Evolutionary conservation across 805 yeast genomes (phyloP), one percentile per base, ranked within the genome.

Genomic region (Lipomyces starkeyi): DNA sequence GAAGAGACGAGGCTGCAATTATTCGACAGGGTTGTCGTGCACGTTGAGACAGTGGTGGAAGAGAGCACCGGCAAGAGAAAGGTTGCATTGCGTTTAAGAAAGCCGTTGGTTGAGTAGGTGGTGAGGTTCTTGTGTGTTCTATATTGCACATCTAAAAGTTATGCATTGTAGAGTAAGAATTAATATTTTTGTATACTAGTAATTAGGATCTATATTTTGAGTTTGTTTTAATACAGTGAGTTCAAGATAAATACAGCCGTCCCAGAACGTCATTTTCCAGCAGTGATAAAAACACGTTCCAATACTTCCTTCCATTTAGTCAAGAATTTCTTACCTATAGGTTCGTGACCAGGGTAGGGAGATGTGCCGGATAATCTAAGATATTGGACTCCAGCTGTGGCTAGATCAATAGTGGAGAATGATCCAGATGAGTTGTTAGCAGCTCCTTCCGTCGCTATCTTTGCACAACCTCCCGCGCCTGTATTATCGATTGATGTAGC

Each of bases 31-130:
- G 93, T 95, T 35, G 82, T 85, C 58, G 98, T 95, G 49, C 88
- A 87, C 76, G 93, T 95, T 35, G 89, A 85, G 75, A 90, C 97
- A 2, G 86, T 89, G 8, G 81, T 91, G 76, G 97, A 95, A 76
- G 94, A 91, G 68, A 84, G 87, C 64, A 91, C 97, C 2, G 97
- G 97, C 62, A 94, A 94, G 83, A 88, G 98, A 80, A 92, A 89
- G 78, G 97, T 97, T 0, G 93, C 90, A 76, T 82, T 94, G 77
- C 76, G 85, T 29, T 55, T 66, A 35, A 57, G n/a, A 20, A 37
- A 29, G 49, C 71, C 71, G 2, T 11, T 54, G 11, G 14, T 63
- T n/a, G 62, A 25, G 22, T 35, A 54, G 35, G 22, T 25, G 7
- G 34, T 43, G 6, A 43, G 8, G 22, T 7, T 17, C 22, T 43